Evolutionary conservation across 2,329 filamentous ascomycete species (phyloP).

Genomic region (Xylariaceae sp.): DNA sequence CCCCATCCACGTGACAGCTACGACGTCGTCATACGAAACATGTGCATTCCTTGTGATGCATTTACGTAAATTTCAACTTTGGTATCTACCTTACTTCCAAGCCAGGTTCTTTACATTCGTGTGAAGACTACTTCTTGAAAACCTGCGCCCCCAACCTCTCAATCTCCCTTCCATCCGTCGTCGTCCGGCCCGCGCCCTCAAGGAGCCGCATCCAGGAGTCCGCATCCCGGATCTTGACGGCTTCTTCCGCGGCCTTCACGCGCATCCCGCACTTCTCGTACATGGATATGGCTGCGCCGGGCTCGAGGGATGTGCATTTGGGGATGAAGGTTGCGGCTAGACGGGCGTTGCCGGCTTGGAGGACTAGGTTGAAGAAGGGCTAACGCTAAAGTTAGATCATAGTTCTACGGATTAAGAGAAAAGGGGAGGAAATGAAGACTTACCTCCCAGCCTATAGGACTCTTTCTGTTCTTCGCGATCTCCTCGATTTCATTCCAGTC

Average conservation of each 20-base stretch:
- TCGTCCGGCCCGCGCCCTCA: conserved; percentile 64
- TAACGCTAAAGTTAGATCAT: too few species aligned
- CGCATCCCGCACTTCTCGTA: conserved; percentile 94
- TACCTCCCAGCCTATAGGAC: conserved; percentile 94
- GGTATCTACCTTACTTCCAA: too few species aligned
- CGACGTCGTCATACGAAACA: too few species aligned
- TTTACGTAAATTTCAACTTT: too few species aligned
- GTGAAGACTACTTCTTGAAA: conserved; percentile 42
- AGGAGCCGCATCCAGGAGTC: conserved; percentile 69
- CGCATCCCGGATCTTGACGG: conserved; percentile 72
- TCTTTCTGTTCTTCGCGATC: conserved; percentile 70
- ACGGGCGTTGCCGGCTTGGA: conserved; percentile 84
- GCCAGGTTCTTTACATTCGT: neutral
- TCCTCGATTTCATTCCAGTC: conserved; percentile 94
- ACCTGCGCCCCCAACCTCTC: conserved; percentile 65
- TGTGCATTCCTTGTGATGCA: too few species aligned
- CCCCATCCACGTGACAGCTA: too few species aligned
- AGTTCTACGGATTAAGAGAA: too few species aligned
- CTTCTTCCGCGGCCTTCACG: conserved; percentile 85
- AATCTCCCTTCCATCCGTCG: conserved; percentile 67
- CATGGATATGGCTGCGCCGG: conserved; percentile 75
- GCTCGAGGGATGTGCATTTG: conserved; percentile 71
- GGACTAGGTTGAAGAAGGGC: conserved; percentile 86
- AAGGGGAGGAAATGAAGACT: conserved; percentile 32
- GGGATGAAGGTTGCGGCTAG: conserved; percentile 78